Evolutionary conservation across 768 basidiomycete genomes (phyloP), one percentile per base, ranked within the genome.

Genomic region (Collybiopsis luxurians): DNA sequence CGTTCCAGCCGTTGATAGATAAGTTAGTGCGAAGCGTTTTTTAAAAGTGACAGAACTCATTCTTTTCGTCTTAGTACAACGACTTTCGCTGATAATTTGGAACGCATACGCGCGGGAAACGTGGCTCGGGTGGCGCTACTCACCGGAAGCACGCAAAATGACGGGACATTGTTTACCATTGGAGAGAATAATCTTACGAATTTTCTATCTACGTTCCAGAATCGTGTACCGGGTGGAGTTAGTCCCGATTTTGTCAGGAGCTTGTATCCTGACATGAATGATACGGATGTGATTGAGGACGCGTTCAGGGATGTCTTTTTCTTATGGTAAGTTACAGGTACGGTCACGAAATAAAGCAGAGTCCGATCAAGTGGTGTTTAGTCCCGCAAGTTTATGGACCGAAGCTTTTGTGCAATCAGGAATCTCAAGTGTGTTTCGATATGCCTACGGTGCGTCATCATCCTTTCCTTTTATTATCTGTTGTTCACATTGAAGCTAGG

Each of bases 381-480:
- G 12, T 10, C 55, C 56, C 11, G 43, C 39, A n/a, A 56, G 62
- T 61, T 52, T 9, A 55, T 61, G 6, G 36, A 43, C 43, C 56
- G 15, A 47, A 15, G 23, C 51, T 19, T 34, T 30, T n/a, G 31
- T 58, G 34, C 13, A 43, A 43, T 42, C 46, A 7, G 46, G 36
- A 21, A 45, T 58, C 23, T 31, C 11, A 12, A 59, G 52, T 24
- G 45, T 63, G 13, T 66, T 55, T 38, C 61, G 64, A 0, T 66
- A 66, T 51, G 31, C 45, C 3, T 66, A 66, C 38, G 64, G 64
- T 42, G 57, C 61, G 39, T 57, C 68, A 19, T 7, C 6, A n/a
- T 24, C 9, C 43, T 19, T 44, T 6, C 43, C 11, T 30, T 47
- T 26, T 15, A 4, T 30, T 21, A 39, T 24, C 4, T n/a, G 23